A percentile compares a stretch with the other conserved stretches of the same genome.
phyloP scores from a whole-genome alignment of 768 basidiomycete genomes.

The Tremella fuciformis region DNA sequence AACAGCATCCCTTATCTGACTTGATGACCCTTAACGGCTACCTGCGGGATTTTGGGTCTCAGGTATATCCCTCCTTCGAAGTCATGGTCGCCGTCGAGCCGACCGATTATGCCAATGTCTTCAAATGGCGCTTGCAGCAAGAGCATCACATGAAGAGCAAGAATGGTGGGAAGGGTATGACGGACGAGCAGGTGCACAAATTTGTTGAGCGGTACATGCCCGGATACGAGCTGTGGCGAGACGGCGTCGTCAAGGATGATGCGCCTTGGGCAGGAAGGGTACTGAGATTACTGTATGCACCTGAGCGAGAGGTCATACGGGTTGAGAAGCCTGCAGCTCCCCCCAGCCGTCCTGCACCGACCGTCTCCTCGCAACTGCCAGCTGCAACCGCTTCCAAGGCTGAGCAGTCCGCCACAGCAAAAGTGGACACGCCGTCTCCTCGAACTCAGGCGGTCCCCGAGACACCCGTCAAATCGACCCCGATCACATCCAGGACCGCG shows the following conservation, averaged over 20 bases:
- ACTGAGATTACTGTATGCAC: constrained; percentile 25
- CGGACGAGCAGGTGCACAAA: constrained; percentile 68
- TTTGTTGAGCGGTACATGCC: constrained; percentile 94
- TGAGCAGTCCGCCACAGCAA: too few relatives aligned
- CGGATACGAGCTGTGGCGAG: constrained; percentile 82
- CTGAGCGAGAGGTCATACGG: constrained; percentile 23
- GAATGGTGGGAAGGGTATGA: constrained; percentile 88
- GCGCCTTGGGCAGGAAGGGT: constrained; percentile 29
- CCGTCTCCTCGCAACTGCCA: too few relatives aligned
- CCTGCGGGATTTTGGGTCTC: constrained; percentile 60
- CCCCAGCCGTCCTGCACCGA: not conserved
- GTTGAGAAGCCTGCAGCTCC: not conserved
- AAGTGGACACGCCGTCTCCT: not conserved
- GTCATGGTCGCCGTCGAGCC: constrained; percentile 69
- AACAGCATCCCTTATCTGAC: constrained; percentile 21
- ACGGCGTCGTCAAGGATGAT: constrained; percentile 55
- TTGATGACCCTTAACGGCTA: constrained; percentile 27
- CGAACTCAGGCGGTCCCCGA: too few relatives aligned
- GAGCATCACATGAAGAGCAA: constrained; percentile 81
- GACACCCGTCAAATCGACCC: too few relatives aligned
- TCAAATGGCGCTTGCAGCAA: constrained; percentile 84
- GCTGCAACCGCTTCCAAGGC: too few relatives aligned
- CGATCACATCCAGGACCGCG: too few relatives aligned
- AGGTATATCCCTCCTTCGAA: constrained; percentile 70
- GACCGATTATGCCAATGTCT: constrained; percentile 58